These are phyloP conservation scores for Paecilomyces niveus DNA, from an alignment of 2,329 filamentous ascomycete genomes.

Conservation along the genomic window DNA sequence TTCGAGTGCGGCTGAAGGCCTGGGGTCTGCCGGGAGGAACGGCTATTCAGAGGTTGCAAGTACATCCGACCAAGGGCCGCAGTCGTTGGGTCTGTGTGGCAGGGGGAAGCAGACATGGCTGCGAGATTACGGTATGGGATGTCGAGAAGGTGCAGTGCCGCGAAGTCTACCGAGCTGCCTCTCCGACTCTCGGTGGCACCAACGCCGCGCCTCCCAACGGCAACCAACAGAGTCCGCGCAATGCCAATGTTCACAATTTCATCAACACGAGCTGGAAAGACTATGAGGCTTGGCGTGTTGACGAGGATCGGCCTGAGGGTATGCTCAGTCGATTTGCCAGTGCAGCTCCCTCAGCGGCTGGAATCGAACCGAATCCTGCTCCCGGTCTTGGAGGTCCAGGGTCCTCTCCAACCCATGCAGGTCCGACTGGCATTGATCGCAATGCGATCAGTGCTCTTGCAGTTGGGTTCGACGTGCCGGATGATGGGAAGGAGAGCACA, in stretches of 20 bases:
- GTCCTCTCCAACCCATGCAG: neutral
- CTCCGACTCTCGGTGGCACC: conserved; percentile 8
- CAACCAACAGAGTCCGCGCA: neutral
- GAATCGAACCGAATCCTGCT: conserved; percentile 55
- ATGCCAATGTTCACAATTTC: conserved; percentile 8
- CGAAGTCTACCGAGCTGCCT: conserved; percentile 70
- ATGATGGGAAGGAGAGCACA: conserved; percentile 52
- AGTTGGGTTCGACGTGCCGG: conserved; percentile 62
- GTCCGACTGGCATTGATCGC: conserved; percentile 14
- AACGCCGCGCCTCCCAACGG: neutral
- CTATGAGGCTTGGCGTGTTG: conserved; percentile 81
- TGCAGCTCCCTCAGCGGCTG: conserved; percentile 29
- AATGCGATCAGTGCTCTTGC: conserved; percentile 66
- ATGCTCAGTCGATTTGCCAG: conserved; percentile 80
- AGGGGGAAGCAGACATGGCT: conserved; percentile 73
- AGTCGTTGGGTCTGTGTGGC: conserved; percentile 83
- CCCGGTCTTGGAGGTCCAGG: conserved; percentile 1
- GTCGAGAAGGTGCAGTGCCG: conserved; percentile 82
- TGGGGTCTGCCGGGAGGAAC: conserved; percentile 81
- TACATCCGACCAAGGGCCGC: conserved; percentile 72
- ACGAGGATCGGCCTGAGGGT: conserved; percentile 79
- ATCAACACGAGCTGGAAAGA: conserved; percentile 40
- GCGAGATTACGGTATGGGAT: conserved; percentile 90
- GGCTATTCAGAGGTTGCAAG: conserved; percentile 68
- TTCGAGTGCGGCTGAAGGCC: conserved; percentile 75